Percentiles rank a stretch among this genome's conserved stretches.
Evolutionary conservation across 176 grass and related monocot genomes (phyloP).

Genomic region (Bothriochloa decipiens): DNA sequence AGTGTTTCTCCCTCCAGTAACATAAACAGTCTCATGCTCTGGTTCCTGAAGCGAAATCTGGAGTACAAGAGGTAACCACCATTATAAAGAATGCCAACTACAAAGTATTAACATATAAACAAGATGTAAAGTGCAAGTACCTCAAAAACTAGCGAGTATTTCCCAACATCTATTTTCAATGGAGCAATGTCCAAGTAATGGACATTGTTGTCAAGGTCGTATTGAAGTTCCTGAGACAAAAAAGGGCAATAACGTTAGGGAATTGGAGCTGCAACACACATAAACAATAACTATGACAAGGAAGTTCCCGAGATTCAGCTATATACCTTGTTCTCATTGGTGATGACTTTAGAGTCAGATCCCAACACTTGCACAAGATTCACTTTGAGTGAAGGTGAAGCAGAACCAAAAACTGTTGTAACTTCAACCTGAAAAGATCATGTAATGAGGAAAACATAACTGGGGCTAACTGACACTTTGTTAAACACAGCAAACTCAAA

Average conservation of each 20-base stretch:
- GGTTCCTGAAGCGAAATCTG: constrained; percentile 75
- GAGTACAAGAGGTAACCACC: constrained; percentile 12
- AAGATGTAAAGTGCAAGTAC: constrained; percentile 46
- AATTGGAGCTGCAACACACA: neutral
- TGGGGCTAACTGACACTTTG: neutral
- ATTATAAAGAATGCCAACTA: constrained; percentile 20
- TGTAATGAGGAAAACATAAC: neutral
- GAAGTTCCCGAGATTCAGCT: constrained; percentile 16
- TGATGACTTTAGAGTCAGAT: constrained; percentile 69
- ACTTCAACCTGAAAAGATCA: constrained; percentile 84
- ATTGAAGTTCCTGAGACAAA: constrained; percentile 77
- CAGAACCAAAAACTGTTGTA: constrained; percentile 89
- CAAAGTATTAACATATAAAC: constrained; percentile 1
- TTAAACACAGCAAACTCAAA: neutral
- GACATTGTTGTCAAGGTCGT: constrained; percentile 71
- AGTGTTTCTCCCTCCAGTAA: constrained; percentile 61
- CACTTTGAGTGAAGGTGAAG: constrained; percentile 74
- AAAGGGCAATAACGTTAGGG: constrained; percentile 29
- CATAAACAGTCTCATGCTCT: constrained; percentile 71
- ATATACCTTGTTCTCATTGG: constrained; percentile 46
- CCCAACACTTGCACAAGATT: constrained; percentile 67
- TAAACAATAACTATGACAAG: constrained; percentile 17
- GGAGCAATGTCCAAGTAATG: constrained; percentile 85
- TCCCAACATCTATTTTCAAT: constrained; percentile 92
- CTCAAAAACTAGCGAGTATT: constrained; percentile 89